Conservation (phyloP, 768 basidiomycete genomes). For the Suillus lakei region DNA sequence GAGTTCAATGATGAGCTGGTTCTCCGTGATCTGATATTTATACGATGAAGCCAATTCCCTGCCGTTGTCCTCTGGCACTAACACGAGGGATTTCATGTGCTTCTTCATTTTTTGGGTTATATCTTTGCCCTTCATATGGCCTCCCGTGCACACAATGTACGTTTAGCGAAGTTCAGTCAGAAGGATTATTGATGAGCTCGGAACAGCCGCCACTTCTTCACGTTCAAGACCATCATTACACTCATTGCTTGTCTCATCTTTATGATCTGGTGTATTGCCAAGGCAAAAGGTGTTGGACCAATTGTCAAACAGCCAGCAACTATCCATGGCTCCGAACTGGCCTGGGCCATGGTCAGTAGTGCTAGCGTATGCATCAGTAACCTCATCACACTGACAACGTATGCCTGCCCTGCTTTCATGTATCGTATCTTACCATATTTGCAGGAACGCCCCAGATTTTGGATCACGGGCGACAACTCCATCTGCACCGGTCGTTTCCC, state of each 20-base stretch:
- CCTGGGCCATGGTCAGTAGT: constrained; percentile 71
- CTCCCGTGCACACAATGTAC: constrained; percentile 76
- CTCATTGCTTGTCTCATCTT: constrained; percentile 66
- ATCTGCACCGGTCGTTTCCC: constrained; percentile 59
- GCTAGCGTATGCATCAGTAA: constrained; percentile 76
- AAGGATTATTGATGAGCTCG: constrained; percentile 9
- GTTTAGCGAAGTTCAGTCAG: constrained; percentile 23
- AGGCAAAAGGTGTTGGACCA: constrained; percentile 74
- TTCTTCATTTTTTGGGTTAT: constrained; percentile 86
- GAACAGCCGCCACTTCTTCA: constrained; percentile 69
- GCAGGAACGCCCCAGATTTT: constrained; percentile 68
- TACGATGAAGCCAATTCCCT: constrained; percentile 56
- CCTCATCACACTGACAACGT: constrained; percentile 72
- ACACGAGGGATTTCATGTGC: constrained; percentile 67
- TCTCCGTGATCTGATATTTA: neutral
- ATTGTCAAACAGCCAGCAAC: constrained; percentile 63
- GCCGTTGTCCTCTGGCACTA: constrained; percentile 68
- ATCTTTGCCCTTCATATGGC: constrained; percentile 75
- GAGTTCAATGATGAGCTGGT: constrained; percentile 23
- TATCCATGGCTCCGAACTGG: constrained; percentile 62
- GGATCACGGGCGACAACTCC: constrained; percentile 57
- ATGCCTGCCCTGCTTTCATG: constrained; percentile 24
- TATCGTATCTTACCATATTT: constrained; percentile 1
- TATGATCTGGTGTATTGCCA: constrained; percentile 76
- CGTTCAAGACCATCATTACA: constrained; percentile 68